Evolutionary conservation across 345 rosid species (phyloP), one percentile per base, ranked within the genome.

Genomic region (Lagerstroemia speciosa): DNA sequence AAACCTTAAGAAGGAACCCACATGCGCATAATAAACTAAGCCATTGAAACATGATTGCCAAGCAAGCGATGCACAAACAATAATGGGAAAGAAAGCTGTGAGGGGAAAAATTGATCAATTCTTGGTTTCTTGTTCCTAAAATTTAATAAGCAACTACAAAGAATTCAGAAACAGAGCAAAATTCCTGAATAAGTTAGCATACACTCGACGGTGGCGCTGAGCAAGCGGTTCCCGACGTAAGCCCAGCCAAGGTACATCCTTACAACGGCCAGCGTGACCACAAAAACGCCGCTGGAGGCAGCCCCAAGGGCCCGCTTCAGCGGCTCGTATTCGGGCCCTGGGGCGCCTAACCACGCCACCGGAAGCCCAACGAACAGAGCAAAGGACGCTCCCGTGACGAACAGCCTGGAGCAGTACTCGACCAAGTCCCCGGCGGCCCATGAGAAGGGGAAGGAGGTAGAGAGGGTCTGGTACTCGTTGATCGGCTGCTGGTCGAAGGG

Each of bases 181-280:
- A 9, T 48, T 48, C 24, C 7, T 19, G 3, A 48, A 19, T 3
- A n/a, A n/a, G 60, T 53, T n/a, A 52, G 63, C 19, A 73, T 83
- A 86, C 94, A 93, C 70, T 90, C 97, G 45, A 93, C 93, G 15
- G 97, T 93, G 82, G 98, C 98, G 68, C 96, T 93, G 63, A 93
- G 98, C 85, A 93, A 78, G 22, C 96, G 91, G 67, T 93, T 93
- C 43, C 98, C 96, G 48, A 93, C 97, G 66, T 93, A 93, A 73
- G 98, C 97, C 98, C 98, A 90, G 66, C 98, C 98, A 30, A 93
- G 82, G 72, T 90, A 93, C 98, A 93, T 93, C 78, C 97, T 87
- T 16, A 90, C 82, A 33, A 89, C 97, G n/a, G 89, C 87, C 50
- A 93, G 80, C n/a, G 93, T 90, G 19, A 88, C 96, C 31, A 85